phyloP scores from a whole-genome alignment of 768 basidiomycete genomes.

The Hypholoma fasciculare region DNA sequence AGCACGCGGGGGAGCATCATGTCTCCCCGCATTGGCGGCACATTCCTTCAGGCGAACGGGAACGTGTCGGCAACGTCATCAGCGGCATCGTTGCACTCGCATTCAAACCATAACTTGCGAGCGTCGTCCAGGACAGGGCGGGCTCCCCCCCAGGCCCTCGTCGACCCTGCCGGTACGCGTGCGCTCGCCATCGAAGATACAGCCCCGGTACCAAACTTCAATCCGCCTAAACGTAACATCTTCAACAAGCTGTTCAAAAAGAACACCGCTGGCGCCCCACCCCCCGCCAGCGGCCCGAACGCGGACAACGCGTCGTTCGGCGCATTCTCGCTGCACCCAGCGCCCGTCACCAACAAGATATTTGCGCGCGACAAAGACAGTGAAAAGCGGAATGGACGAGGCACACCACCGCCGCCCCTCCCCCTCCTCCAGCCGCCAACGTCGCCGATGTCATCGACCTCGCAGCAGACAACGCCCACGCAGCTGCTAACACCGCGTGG shows the following conservation, averaged over 20 bases:
- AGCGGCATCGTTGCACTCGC: slow-evolving; percentile 24
- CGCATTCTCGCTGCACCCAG: slow-evolving; percentile 18
- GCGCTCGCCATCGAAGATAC: slow-evolving; percentile 17
- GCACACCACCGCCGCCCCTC: slow-evolving; percentile 7
- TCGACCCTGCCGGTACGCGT: neutral
- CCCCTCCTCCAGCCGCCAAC: slow-evolving; percentile 9
- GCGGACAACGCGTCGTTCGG: slow-evolving; percentile 8
- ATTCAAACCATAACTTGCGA: slow-evolving; percentile 9
- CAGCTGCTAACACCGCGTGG: slow-evolving; percentile 12
- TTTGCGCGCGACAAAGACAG: slow-evolving; percentile 2
- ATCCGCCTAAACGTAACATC: slow-evolving; percentile 52
- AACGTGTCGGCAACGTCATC: slow-evolving; percentile 27
- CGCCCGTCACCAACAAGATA: slow-evolving; percentile 15
- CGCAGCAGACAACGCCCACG: slow-evolving; percentile 20
- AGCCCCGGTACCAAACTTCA: slow-evolving; percentile 19
- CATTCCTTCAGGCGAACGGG: slow-evolving; percentile 17
- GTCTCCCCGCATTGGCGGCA: slow-evolving; percentile 12
- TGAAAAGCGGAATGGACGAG: slow-evolving; percentile 4
- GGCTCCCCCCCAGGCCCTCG: neutral
- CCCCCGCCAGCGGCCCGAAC: neutral
- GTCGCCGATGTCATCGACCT: slow-evolving; percentile 14
- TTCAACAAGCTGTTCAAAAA: slow-evolving; percentile 76
- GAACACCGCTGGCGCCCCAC: slow-evolving; percentile 10
- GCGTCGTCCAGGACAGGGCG: neutral
- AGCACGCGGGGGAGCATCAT: slow-evolving; percentile 9